Evolutionary conservation across 2,329 filamentous ascomycete species (phyloP), one percentile per base, ranked within the genome.

Genomic region (Fusarium tanahbumbuense): DNA sequence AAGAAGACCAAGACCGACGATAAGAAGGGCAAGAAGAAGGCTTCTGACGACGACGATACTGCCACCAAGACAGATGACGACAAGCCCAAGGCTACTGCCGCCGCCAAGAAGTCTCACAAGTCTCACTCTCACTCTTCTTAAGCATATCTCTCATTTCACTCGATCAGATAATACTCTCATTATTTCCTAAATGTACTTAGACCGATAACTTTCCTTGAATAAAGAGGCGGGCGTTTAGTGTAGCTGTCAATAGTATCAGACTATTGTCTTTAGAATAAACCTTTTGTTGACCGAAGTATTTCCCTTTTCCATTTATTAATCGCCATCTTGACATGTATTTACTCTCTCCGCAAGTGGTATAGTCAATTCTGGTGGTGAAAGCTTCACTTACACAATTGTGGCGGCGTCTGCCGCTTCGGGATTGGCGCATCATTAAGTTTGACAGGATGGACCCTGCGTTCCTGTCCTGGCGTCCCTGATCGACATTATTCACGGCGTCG

Each of bases 121-220:
- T 32, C 42, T 0, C 52, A 57, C 34, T 30, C 8, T 9, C 42
- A 45, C 23, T 32, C 60, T 23, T 32, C 53, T 16, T 65, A 53
- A 13, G 9, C 20, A 18, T 28, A 9, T 16, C 2, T 7, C 16
- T 23, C 6, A 25, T n/a, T 23, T 18, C 9, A 13, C 25, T 1
- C 2, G 2, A 20, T 40, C 34, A n/a, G 34, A 37, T n/a, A 37
- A 37, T 3, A 32, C 16, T 41, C 12, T 28, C 23, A n/a, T 34
- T 25, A 9, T 53, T 53, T 42, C 49, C 34, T 22, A 20, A 49
- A 40, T 49, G 23, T 37, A 56, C 15, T 22, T 56, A 50, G 54
- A 56, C 44, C 16, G 20, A 6, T 10, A 4, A 42, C 49, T 28
- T 40, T 48, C 41, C 25, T 40, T 46, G 12, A 40, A 56, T 40